These are phyloP conservation scores for Dactylella cylindrospora DNA, from an alignment of 2,329 filamentous ascomycete genomes.

Conservation along the genomic window DNA sequence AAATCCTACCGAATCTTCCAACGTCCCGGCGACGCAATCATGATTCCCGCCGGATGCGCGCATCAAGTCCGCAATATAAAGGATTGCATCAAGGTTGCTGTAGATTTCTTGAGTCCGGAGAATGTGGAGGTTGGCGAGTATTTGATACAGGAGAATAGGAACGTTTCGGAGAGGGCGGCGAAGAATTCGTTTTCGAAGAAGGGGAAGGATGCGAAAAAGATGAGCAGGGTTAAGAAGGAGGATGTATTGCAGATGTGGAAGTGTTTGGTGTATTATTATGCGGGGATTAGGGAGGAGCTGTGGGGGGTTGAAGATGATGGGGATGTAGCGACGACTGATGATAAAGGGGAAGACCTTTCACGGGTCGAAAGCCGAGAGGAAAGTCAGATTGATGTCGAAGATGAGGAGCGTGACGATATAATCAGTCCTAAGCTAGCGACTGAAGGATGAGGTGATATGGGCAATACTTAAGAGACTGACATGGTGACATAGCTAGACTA, in stretches of 20 bases:
- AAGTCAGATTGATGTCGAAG: neutral
- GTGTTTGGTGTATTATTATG: constrained; percentile 46
- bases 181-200: constrained; percentile 35
- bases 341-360: neutral
- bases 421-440: too few species aligned
- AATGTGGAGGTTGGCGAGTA: constrained; percentile 46
- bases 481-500: too few species aligned
- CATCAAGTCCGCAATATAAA: constrained; percentile 49
- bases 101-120: constrained; percentile 49
- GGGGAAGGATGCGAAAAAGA: constrained; percentile 15
- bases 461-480: too few species aligned
- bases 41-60: constrained; percentile 49
- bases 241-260: constrained; percentile 49
- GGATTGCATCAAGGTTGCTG: constrained; percentile 50
- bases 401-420: neutral
- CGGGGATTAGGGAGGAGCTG: constrained; percentile 16
- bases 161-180: constrained; percentile 29
- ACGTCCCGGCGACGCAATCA: constrained; percentile 48
- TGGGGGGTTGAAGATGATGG: constrained; percentile 2
- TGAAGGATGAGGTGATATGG: too few species aligned
- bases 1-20: constrained; percentile 48
- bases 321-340: neutral
- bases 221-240: constrained; percentile 46
- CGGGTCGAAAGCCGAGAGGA: too few species aligned
- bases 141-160: constrained; percentile 46